Conservation (phyloP, 2,329 filamentous ascomycete genomes). For the Exophiala lecanii-corni region DNA sequence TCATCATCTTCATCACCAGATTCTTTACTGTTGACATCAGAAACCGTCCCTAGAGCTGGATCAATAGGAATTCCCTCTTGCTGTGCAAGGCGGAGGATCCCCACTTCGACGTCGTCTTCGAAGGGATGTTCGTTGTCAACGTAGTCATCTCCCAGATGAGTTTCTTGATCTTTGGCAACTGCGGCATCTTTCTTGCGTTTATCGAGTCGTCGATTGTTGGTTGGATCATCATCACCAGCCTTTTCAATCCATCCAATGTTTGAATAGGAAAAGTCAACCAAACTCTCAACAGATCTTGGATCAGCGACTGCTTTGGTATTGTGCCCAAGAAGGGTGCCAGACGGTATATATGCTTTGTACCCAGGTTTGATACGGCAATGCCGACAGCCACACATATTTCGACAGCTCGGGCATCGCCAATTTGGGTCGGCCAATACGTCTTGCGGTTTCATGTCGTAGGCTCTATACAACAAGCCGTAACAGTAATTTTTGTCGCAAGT, state of each 20-base stretch:
- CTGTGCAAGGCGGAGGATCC: conserved; percentile 22
- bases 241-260: conserved; percentile 79
- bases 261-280: conserved; percentile 86
- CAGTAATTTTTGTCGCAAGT: conserved; percentile 76
- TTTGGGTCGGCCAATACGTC: conserved; percentile 71
- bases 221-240: conserved; percentile 43
- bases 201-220: conserved; percentile 43
- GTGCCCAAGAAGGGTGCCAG: conserved; percentile 81
- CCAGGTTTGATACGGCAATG: conserved; percentile 64
- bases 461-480: conserved; percentile 87
- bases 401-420: conserved; percentile 88
- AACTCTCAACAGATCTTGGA: conserved; percentile 78
- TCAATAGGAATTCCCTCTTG: conserved; percentile 40
- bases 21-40: not conserved
- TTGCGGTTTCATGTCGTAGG: conserved; percentile 85
- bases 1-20: conserved; percentile 23
- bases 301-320: conserved; percentile 89
- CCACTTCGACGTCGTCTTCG: conserved; percentile 13
- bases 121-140: conserved; percentile 36
- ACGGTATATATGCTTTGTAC: conserved; percentile 78
- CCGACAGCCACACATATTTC: conserved; percentile 80
- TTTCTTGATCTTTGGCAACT: conserved; percentile 44
- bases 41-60: conserved; percentile 31
- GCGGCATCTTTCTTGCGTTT: conserved; percentile 52
- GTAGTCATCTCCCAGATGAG: conserved; percentile 41